Conservation (phyloP, 163 green algal species). For the Scenedesmus sp. region DNA sequence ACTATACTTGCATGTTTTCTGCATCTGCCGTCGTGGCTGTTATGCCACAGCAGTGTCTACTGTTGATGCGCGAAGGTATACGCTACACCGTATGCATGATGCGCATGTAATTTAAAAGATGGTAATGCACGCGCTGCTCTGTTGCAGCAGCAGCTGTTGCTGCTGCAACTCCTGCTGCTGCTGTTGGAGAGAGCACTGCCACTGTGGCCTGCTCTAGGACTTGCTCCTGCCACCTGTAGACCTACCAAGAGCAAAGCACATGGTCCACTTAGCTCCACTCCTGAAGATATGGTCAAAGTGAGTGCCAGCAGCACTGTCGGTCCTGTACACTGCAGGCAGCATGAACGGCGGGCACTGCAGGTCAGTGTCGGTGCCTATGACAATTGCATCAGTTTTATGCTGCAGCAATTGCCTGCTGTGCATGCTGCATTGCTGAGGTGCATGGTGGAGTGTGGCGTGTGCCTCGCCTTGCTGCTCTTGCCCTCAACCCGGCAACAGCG, state of each 20-base stretch:
- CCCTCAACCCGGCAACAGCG: neutral
- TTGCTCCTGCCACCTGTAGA: neutral
- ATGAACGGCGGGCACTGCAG: neutral
- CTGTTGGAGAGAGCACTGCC: neutral
- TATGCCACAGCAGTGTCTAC: too few species aligned
- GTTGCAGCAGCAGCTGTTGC: neutral
- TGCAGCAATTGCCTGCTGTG: neutral
- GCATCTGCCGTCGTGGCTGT: neutral
- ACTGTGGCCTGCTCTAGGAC: neutral
- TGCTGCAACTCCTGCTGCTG: constrained; percentile 27
- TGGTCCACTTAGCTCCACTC: constrained; percentile 67
- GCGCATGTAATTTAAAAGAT: too few species aligned
- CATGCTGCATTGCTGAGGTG: neutral
- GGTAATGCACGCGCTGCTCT: neutral
- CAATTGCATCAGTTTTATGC: too few species aligned
- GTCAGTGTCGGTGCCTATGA: neutral
- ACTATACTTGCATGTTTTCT: neutral
- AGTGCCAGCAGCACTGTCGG: constrained; percentile 62
- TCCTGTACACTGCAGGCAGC: constrained; percentile 62
- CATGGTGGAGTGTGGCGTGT: too few species aligned
- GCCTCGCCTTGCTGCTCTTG: neutral
- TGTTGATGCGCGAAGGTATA: too few species aligned
- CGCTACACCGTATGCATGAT: too few species aligned
- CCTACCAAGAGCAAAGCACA: constrained; percentile 73
- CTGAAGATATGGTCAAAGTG: constrained; percentile 66